Percentiles rank a stretch among this genome's conserved stretches.
Conservation (phyloP, 2,329 filamentous ascomycete genomes). For the Fusarium sp. region DNA sequence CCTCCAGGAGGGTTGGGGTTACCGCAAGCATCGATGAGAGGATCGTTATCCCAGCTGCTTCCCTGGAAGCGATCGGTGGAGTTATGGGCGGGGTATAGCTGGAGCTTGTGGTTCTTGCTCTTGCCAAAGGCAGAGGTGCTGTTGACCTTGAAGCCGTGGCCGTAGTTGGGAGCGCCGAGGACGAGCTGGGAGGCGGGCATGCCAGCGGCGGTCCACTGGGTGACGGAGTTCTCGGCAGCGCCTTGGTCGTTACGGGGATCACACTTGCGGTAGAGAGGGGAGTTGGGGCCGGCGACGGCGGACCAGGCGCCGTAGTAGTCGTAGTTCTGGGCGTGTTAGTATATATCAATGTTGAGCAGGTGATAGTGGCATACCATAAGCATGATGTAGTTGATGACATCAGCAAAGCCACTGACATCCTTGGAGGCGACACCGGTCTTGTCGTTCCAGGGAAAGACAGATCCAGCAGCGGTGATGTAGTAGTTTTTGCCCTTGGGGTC, state of each 20-base stretch:
- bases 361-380: constrained; percentile 19
- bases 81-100: constrained; percentile 29
- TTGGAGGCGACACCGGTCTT: constrained; percentile 9
- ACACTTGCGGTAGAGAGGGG: constrained; percentile 11
- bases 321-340: constrained; percentile 18
- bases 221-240: constrained; percentile 9
- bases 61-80: constrained; percentile 34
- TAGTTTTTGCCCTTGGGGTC: constrained; percentile 20
- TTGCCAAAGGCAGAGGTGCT: constrained; percentile 2
- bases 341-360: rapidly evolving
- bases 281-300: constrained; percentile 25
- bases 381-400: constrained; percentile 35
- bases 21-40: constrained; percentile 24
- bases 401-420: constrained; percentile 25
- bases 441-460: constrained; percentile 34
- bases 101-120: constrained; percentile 1
- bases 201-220: constrained; percentile 25
- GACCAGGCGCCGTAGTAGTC: constrained; percentile 33
- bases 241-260: constrained; percentile 33
- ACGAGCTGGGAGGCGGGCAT: constrained; percentile 29
- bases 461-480: constrained; percentile 30
- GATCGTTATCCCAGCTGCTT: constrained; percentile 33
- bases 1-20: constrained; percentile 25
- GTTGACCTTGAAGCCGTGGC: constrained; percentile 34
- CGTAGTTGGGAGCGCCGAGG: constrained; percentile 29